phyloP scores from a whole-genome alignment of 495 filamentous ascomycete genomes.

The Aspergillus coremiiformis region DNA sequence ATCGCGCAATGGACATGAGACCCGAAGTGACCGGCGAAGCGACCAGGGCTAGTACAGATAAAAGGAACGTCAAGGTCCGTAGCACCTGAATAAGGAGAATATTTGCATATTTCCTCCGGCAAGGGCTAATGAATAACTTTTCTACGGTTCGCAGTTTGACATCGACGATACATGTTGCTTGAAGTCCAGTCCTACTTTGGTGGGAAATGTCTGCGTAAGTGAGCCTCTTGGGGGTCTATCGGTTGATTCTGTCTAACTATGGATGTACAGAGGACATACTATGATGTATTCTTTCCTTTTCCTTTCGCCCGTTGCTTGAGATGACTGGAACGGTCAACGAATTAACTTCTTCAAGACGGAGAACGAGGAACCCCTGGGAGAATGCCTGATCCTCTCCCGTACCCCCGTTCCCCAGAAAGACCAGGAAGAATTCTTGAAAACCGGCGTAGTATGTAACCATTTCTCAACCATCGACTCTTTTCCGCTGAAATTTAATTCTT shows the following conservation, averaged over 20 bases:
- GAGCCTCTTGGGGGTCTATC: not conserved
- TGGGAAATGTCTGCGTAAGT: slow-evolving; percentile 23
- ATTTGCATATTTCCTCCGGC: not conserved
- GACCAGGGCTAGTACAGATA: not conserved
- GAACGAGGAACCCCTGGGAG: slow-evolving; percentile 12
- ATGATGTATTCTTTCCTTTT: slow-evolving; percentile 15
- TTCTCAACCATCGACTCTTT: not conserved
- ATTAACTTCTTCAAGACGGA: slow-evolving; percentile 12
- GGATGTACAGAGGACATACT: slow-evolving; percentile 15
- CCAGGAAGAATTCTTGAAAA: slow-evolving; percentile 20
- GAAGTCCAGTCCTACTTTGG: slow-evolving; percentile 19
- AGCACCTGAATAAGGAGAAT: not conserved
- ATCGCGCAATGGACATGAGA: not conserved
- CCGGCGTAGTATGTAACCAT: slow-evolving; percentile 22
- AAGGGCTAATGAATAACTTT: not conserved
- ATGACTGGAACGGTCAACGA: not conserved
- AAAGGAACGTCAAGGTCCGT: not conserved
- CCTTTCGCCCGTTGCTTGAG: not conserved
- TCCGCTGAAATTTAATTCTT: not conserved
- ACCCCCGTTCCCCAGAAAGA: slow-evolving; percentile 16
- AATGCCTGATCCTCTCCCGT: slow-evolving; percentile 7
- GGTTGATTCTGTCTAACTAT: slow-evolving; percentile 1
- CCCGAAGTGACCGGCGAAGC: not conserved
- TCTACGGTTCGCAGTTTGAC: slow-evolving; percentile 12
- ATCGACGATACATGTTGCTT: slow-evolving; percentile 21